These are phyloP conservation scores for Fomitopsis palustris DNA, from an alignment of 1,284 basidiomycete genomes.

Conservation along the genomic window DNA sequence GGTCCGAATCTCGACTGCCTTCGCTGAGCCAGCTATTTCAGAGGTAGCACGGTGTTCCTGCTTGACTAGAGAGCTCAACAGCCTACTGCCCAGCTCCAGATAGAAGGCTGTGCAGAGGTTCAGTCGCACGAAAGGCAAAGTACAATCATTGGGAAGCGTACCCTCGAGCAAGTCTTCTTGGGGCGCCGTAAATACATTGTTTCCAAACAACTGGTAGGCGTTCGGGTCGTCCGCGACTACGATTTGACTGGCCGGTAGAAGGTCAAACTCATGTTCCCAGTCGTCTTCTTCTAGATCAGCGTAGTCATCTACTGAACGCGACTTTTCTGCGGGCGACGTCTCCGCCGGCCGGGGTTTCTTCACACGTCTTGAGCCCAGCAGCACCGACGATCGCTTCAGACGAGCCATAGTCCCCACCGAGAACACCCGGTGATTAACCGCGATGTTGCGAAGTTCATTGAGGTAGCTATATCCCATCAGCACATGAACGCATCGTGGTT, in stretches of 20 bases:
- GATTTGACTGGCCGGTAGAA: slow-evolving; percentile 60
- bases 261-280: slow-evolving; percentile 63
- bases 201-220: slow-evolving; percentile 73
- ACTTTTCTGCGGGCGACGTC: slow-evolving; percentile 23
- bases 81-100: slow-evolving; percentile 59
- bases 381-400: slow-evolving; percentile 70
- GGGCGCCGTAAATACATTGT: slow-evolving; percentile 77
- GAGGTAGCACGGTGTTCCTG: slow-evolving; percentile 68
- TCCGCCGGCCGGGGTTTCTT: slow-evolving; percentile 31
- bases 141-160: slow-evolving; percentile 23
- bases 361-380: slow-evolving; percentile 69
- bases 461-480: slow-evolving; percentile 55
- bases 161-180: slow-evolving; percentile 87
- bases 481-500: neutral
- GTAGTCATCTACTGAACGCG: slow-evolving; percentile 15
- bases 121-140: neutral
- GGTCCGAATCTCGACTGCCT: slow-evolving; percentile 47
- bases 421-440: slow-evolving; percentile 68
- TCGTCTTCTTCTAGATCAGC: slow-evolving; percentile 55
- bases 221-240: slow-evolving; percentile 76
- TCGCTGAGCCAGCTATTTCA: slow-evolving; percentile 48
- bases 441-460: slow-evolving; percentile 82
- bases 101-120: slow-evolving; percentile 54
- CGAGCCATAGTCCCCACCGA: slow-evolving; percentile 50
- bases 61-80: slow-evolving; percentile 68